Evolutionary conservation across 495 filamentous ascomycete genomes (phyloP), one percentile per base, ranked within the genome.

Genomic region (Xylaria curta): DNA sequence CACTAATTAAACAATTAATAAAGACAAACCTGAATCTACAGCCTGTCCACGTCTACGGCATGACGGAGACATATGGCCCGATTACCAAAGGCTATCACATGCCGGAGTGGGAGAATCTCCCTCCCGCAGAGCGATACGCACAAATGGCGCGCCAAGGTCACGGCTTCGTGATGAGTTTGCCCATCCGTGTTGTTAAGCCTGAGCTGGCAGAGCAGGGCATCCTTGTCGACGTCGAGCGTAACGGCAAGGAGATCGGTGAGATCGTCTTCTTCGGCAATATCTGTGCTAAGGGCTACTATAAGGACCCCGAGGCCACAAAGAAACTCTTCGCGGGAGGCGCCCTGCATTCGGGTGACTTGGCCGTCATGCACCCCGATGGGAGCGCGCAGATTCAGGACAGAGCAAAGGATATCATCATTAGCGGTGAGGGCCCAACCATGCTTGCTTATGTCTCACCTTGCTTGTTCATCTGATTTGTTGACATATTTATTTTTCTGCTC

Each of bases 331-430:
- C 87, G 0, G 97, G 97, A 8, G 97, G 96, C 17, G 94, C 91
- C 26, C 81, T 94, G 59, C 97, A 97, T 79, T 93, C 92, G 13
- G 96, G 97, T 0, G 96, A 99, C 77, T 81, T 99, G 68, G 96
- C 96, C 5, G 95, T 99, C 6, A 93, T 91, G 91, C 92, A 97
- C 78, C 86, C 91, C 0, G 95, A 98, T 76, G 94, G 95, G 1
- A 90, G 92, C 61, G 89, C 94, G 56, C 93, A 98, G 84, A 97
- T 99, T 73, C 85, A 97, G 72, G 96, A 99, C 80, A 87, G 96
- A 46, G 93, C 93, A 4, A 99, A 98, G 83, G 96, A 99, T 78
- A 98, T 99, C 58, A 98, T 99, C 63, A 99, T 99, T 71, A 97
- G 94, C 73, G 96, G 94, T 95, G 85, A 67, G 88, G 19, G 56